Conservation (phyloP, 2,329 filamentous ascomycete species). For the Karstenula rhodostoma region DNA sequence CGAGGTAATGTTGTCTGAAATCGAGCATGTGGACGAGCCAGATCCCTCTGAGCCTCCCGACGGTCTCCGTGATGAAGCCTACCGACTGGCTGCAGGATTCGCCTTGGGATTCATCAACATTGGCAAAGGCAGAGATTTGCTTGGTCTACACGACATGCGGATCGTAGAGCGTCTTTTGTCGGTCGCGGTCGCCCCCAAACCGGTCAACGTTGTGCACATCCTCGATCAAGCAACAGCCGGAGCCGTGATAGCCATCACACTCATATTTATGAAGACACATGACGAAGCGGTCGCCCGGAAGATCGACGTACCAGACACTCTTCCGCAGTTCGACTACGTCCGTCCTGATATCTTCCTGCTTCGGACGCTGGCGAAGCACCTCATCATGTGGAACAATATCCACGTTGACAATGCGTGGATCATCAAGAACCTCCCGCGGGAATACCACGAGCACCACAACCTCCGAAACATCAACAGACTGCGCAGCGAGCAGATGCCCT, state of each 20-base stretch:
- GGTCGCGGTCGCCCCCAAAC: conserved; percentile 86
- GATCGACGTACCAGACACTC: conserved; percentile 89
- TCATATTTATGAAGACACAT: conserved; percentile 98
- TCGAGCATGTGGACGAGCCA: conserved; percentile 85
- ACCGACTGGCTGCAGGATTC: conserved; percentile 91
- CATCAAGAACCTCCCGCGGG: conserved; percentile 71
- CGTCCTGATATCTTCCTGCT: conserved; percentile 91
- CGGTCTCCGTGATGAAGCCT: conserved; percentile 90
- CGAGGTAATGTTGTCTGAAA: conserved; percentile 97
- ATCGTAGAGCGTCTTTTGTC: conserved; percentile 87
- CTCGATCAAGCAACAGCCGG: conserved; percentile 91
- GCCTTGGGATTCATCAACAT: conserved; percentile 94
- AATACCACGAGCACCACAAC: conserved; percentile 70
- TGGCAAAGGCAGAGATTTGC: conserved; percentile 85
- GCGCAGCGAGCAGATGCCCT: conserved; percentile 83
- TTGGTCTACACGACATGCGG: conserved; percentile 91
- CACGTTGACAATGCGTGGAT: conserved; percentile 79
- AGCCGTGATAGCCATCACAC: conserved; percentile 86
- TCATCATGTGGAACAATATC: conserved; percentile 93
- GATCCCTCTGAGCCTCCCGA: conserved; percentile 75
- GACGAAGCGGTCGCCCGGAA: conserved; percentile 87
- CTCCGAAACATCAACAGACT: conserved; percentile 69
- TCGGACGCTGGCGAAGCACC: conserved; percentile 84
- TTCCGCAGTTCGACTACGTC: conserved; percentile 93
- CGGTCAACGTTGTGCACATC: conserved; percentile 90